These are phyloP conservation scores for Schwanniomyces occidentalis DNA, from an alignment of 805 yeast species.

Conservation along the genomic window DNA sequence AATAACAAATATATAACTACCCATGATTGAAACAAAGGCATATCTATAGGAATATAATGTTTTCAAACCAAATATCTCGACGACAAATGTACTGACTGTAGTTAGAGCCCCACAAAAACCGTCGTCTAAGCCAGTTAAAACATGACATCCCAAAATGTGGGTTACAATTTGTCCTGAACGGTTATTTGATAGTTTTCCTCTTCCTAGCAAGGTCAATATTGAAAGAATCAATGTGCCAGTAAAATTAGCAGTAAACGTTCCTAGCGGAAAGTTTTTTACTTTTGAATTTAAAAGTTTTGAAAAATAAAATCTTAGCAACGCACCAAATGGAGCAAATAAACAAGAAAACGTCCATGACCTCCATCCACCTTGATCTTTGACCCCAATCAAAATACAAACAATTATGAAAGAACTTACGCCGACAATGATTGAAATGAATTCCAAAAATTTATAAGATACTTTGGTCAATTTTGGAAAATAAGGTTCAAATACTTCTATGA, in stretches of 20 bases:
- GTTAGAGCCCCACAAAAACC: slow-evolving; percentile 75
- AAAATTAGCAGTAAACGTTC: slow-evolving; percentile 51
- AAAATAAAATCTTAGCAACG: slow-evolving; percentile 55
- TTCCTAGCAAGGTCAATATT: slow-evolving; percentile 39
- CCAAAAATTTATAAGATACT: slow-evolving; percentile 22
- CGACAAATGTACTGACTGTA: slow-evolving; percentile 77
- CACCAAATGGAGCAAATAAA: slow-evolving; percentile 72
- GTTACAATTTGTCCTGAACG: slow-evolving; percentile 27
- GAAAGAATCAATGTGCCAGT: slow-evolving; percentile 48
- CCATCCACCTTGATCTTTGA: slow-evolving; percentile 41
- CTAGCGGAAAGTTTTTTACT: slow-evolving; percentile 50
- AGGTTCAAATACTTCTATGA: slow-evolving; percentile 29
- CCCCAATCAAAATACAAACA: slow-evolving; percentile 44
- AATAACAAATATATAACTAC: slow-evolving; percentile 51
- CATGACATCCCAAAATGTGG: slow-evolving; percentile 45
- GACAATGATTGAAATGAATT: slow-evolving; percentile 13
- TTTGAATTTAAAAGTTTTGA: slow-evolving; percentile 50
- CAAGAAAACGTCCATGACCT: slow-evolving; percentile 70
- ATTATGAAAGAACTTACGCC: slow-evolving; percentile 30
- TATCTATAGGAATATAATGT: slow-evolving; percentile 48
- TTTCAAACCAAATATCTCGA: slow-evolving; percentile 50
- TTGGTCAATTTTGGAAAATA: slow-evolving; percentile 14
- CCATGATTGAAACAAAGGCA: slow-evolving; percentile 45
- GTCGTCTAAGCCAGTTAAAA: slow-evolving; percentile 52
- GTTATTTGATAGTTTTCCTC: slow-evolving; percentile 37